Conservation (phyloP, 2,329 filamentous ascomycete genomes). For the Rutstroemia sp. region DNA sequence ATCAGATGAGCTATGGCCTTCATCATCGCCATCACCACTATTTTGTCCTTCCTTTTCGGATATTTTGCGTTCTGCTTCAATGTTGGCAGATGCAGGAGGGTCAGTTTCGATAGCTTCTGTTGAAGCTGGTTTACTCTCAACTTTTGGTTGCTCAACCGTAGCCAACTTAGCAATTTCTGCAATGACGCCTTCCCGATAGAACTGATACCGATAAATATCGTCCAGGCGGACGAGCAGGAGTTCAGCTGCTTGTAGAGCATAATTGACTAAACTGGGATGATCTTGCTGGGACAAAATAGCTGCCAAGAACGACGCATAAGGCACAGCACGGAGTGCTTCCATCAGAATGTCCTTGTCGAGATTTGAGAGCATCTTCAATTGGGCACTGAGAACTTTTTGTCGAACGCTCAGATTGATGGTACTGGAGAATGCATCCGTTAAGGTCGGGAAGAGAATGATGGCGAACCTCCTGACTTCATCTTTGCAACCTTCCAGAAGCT, state of each 20-base stretch:
- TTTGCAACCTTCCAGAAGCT: constrained; percentile 75
- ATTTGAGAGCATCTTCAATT: constrained; percentile 96
- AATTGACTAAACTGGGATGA: constrained; percentile 77
- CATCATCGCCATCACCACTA: constrained; percentile 35
- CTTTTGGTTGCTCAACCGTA: constrained; percentile 27
- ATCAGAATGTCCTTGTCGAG: constrained; percentile 78
- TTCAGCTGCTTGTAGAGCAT: constrained; percentile 82
- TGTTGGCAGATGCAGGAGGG: constrained; percentile 27
- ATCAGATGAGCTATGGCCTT: constrained; percentile 39
- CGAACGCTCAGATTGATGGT: constrained; percentile 93
- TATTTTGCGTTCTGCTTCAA: constrained; percentile 26
- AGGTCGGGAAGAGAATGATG: constrained; percentile 83
- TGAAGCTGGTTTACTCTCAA: constrained; percentile 13
- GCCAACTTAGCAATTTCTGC: constrained; percentile 81
- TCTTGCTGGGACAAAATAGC: constrained; percentile 95
- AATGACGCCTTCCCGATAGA: constrained; percentile 94
- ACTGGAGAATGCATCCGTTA: constrained; percentile 95
- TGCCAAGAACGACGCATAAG: constrained; percentile 91
- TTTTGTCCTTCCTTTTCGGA: constrained; percentile 23
- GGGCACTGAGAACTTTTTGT: constrained; percentile 91
- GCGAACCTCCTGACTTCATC: constrained; percentile 85
- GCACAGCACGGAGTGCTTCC: constrained; percentile 78
- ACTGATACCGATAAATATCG: constrained; percentile 87
- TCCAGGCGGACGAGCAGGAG: constrained; percentile 78
- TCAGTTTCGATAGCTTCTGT: constrained; percentile 15